phyloP scores from a whole-genome alignment of 257 asterid genomes.

The Agastache rugosa region DNA sequence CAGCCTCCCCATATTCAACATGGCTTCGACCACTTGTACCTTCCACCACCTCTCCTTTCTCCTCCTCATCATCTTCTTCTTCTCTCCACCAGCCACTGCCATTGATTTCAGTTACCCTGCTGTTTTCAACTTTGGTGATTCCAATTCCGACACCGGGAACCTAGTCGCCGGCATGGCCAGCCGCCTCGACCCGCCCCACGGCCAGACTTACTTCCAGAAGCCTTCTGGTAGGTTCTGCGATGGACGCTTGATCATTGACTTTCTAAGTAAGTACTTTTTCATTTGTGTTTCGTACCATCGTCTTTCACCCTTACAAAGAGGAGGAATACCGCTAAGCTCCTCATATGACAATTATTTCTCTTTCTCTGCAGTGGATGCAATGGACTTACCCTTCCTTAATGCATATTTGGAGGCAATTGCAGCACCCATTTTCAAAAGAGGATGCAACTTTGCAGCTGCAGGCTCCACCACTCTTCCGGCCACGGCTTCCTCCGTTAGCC shows the following conservation, averaged over 20 bases:
- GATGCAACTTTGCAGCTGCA: slow-evolving; percentile 92
- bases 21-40: slow-evolving; percentile 55
- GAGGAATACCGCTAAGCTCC: neutral
- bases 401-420: slow-evolving; percentile 81
- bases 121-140: slow-evolving; percentile 97
- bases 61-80: slow-evolving; percentile 35
- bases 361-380: slow-evolving; percentile 74
- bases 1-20: slow-evolving; percentile 31
- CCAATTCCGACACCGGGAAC: slow-evolving; percentile 91
- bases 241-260: slow-evolving; percentile 82
- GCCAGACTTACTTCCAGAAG: slow-evolving; percentile 78
- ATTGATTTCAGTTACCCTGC: slow-evolving; percentile 85
- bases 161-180: slow-evolving; percentile 75
- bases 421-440: slow-evolving; percentile 69
- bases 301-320: no score
- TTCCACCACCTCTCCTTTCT: slow-evolving; percentile 38
- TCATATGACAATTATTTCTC: neutral
- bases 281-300: no score
- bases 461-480: slow-evolving; percentile 73
- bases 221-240: slow-evolving; percentile 93
- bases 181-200: slow-evolving; percentile 76
- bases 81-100: slow-evolving; percentile 49
- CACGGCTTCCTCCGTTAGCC: slow-evolving; percentile 67
- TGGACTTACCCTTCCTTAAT: slow-evolving; percentile 85
- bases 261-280: slow-evolving; percentile 52